Evolutionary conservation across 2,329 filamentous ascomycete species (phyloP), one percentile per base, ranked within the genome.

Genomic region (Pseudogymnoascus sp.): DNA sequence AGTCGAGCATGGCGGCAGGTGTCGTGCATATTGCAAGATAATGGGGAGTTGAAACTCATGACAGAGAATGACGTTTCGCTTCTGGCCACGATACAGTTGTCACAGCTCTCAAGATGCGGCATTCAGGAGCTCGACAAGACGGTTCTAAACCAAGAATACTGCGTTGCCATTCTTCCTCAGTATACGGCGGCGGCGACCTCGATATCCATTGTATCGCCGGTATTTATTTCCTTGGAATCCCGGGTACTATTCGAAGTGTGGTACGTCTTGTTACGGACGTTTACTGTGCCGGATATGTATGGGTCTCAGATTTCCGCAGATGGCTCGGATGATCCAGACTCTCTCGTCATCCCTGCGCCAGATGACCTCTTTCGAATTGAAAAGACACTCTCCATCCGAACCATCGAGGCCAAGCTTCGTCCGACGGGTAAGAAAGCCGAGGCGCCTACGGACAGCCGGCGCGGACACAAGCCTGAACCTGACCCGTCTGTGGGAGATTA

Each of bases 161-260:
- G 92, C 76, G 89, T 99, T 65, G 92, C 90, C 60, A 93, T 99
- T 55, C 97, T 97, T 71, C 93, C 94, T 13, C 92, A 93, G 65
- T 97, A 99, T 74, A 87, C 90, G 0, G 82, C 88, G 8, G 85
- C 85, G 18, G 83, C 90, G 1, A 88, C 85, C 2, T 83, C 88
- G 15, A 79, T 93, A 62, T 88, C 88, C 5, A 83, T 93, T 29
- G 87, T 91, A 63, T 86, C 90, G n/a, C 93, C 94, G 0, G 87
- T 97, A 36, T 97, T 96, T 72, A 79, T 99, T 35, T 89, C 90
- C 3, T 76, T 97, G 48, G 93, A 97, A 68, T 92, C 85, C 27
- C 84, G 92, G 42, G 86, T 96, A 5, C 80, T 96, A n/a, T 96
- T 95, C 69, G 94, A 99, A 72, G 94, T 97, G 10, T 99, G 94